Conservation (phyloP, 2,329 filamentous ascomycete genomes). For the Xylariaceae sp. region DNA sequence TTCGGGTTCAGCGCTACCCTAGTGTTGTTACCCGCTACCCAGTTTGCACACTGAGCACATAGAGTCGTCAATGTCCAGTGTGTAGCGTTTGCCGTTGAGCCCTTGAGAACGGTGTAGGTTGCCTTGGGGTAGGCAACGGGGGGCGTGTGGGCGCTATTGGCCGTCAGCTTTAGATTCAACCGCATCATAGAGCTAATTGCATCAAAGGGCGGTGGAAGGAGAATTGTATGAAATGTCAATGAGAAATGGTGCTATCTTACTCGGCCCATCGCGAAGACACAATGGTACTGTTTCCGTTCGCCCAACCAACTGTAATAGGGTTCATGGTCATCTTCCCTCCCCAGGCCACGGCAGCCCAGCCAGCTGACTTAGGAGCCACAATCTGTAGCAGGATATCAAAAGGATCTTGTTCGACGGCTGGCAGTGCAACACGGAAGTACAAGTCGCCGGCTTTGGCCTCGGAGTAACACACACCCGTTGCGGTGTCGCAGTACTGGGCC, state of each 20-base stretch:
- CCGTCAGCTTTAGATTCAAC: not conserved
- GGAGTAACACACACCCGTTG: slow-evolving; percentile 34
- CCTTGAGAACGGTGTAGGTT: slow-evolving; percentile 42
- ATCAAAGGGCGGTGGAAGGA: not conserved
- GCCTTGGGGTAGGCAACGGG: slow-evolving; percentile 40
- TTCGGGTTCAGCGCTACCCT: slow-evolving; percentile 15
- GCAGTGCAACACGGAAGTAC: slow-evolving; percentile 34
- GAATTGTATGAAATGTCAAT: not conserved
- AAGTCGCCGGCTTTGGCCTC: slow-evolving; percentile 28
- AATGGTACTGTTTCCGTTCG: slow-evolving; percentile 30
- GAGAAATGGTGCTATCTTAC: slow-evolving; percentile 21
- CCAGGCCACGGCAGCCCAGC: slow-evolving; percentile 38
- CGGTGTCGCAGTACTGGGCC: slow-evolving; percentile 32
- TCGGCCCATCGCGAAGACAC: slow-evolving; percentile 32
- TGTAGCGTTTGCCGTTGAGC: slow-evolving; percentile 44
- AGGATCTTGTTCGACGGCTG: slow-evolving; percentile 31
- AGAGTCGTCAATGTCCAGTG: slow-evolving; percentile 49
- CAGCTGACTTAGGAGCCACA: slow-evolving; percentile 32
- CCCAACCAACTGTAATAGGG: slow-evolving; percentile 35
- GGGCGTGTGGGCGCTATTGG: slow-evolving; percentile 36
- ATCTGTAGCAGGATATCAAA: slow-evolving; percentile 39
- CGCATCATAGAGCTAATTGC: not conserved
- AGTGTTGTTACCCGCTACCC: slow-evolving; percentile 26
- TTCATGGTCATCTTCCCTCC: slow-evolving; percentile 39
- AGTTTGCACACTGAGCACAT: slow-evolving; percentile 45